These are phyloP conservation scores for Phytophthora cryptogea DNA, from an alignment of 352 stramenopile genomes.

Conservation along the genomic window DNA sequence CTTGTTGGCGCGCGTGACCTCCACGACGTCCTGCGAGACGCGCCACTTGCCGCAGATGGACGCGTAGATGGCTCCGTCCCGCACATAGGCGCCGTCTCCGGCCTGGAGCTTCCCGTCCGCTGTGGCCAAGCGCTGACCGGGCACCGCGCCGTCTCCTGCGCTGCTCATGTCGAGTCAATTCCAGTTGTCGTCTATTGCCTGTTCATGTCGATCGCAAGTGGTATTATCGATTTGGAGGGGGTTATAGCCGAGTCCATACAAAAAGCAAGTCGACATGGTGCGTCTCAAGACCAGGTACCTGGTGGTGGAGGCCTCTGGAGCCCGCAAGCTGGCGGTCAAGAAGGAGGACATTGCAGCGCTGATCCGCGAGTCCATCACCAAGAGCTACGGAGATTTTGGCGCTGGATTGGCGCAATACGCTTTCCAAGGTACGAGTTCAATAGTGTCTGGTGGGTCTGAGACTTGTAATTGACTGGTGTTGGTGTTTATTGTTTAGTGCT, in stretches of 20 bases:
- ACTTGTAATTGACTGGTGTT: conserved; percentile 1
- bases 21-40: conserved; percentile 47
- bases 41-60: conserved; percentile 62
- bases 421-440: conserved; percentile 61
- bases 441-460: neutral
- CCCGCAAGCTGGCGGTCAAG: conserved; percentile 52
- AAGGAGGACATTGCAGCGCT: conserved; percentile 59
- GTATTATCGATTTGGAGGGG: neutral
- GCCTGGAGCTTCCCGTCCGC: conserved; percentile 42
- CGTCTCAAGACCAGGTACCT: conserved; percentile 81
- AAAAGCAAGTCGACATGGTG: conserved; percentile 49
- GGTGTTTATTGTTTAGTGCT: conserved; percentile 45
- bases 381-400: conserved; percentile 73
- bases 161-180: conserved; percentile 32
- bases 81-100: conserved; percentile 57
- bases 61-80: conserved; percentile 68
- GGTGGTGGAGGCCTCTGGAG: conserved; percentile 56
- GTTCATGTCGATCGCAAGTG: neutral
- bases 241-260: neutral
- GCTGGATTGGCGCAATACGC: conserved; percentile 70
- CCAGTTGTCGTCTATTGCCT: conserved; percentile 11
- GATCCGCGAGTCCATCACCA: conserved; percentile 69
- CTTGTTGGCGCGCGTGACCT: conserved; percentile 53
- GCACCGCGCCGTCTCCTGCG: conserved; percentile 45
- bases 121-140: conserved; percentile 57